Percentiles rank a stretch among this genome's conserved stretches.
These are phyloP conservation scores for Punica granatum DNA, from an alignment of 345 rosid species.

Conservation along the genomic window DNA sequence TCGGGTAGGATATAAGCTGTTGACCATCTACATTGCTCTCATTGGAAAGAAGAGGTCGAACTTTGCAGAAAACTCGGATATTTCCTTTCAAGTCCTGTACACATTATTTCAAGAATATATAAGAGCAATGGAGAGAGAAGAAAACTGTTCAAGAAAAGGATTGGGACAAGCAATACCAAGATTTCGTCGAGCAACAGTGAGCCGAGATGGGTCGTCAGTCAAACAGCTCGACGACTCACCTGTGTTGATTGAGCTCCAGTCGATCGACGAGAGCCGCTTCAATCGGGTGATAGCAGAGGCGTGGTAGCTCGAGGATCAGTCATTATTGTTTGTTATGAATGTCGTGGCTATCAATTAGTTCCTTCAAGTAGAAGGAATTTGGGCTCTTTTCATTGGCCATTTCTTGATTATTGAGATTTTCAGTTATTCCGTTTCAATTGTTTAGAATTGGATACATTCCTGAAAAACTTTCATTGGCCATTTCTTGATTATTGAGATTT, in stretches of 20 bases:
- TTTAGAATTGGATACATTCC: too few species aligned
- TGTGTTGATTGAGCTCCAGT: conserved; percentile 43
- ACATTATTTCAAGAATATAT: not conserved
- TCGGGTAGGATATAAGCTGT: conserved; percentile 55
- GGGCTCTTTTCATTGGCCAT: too few species aligned
- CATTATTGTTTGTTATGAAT: conserved; percentile 62
- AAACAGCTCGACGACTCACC: conserved; percentile 59
- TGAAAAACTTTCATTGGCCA: too few species aligned
- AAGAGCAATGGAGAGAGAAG: not conserved
- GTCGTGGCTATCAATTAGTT: conserved; percentile 1
- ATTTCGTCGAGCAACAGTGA: conserved; percentile 80
- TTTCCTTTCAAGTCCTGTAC: conserved; percentile 93
- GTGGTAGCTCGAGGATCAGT: conserved; percentile 50
- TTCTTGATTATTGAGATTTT: too few species aligned
- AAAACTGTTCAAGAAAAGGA: not conserved
- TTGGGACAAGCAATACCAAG: conserved; percentile 41
- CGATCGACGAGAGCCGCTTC: conserved; percentile 57
- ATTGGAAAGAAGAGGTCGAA: conserved; percentile 73
- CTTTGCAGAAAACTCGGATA: conserved; percentile 96
- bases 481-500: too few species aligned
- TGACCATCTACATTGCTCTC: conserved; percentile 53
- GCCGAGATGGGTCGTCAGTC: conserved; percentile 18
- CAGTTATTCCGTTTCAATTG: too few species aligned
- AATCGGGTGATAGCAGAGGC: conserved; percentile 76
- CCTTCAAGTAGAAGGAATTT: not conserved